Conservation (phyloP, 345 rosid genomes). For the Eucalyptus erythrocorys region DNA sequence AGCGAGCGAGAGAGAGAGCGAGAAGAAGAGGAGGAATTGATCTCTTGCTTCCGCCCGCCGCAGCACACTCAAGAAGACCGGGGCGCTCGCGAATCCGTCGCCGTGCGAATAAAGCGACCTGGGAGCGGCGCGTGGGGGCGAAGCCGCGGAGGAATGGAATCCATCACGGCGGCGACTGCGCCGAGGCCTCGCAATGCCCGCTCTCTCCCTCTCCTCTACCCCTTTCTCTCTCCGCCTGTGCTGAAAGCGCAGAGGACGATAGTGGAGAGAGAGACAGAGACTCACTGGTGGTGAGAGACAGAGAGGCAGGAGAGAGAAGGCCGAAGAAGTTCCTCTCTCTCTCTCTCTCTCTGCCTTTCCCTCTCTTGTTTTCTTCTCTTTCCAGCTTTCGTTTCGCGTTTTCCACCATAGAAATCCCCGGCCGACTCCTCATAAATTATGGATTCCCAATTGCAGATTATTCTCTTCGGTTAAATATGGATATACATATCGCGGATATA, state of each 20-base stretch:
- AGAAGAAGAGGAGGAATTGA: constrained; percentile 1
- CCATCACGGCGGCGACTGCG: background rate
- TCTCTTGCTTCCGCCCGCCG: constrained; percentile 1
- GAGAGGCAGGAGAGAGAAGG: background rate
- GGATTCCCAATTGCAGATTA: background rate
- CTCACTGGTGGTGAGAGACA: background rate
- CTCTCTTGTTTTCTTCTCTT: background rate
- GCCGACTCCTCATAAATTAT: background rate
- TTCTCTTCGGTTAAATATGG: background rate
- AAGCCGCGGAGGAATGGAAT: constrained; percentile 7
- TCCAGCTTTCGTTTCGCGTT: constrained; percentile 18
- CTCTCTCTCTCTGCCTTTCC: background rate
- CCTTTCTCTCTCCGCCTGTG: background rate
- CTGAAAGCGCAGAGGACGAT: background rate
- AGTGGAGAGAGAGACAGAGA: background rate
- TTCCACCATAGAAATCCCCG: constrained; percentile 31
- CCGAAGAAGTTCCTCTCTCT: background rate
- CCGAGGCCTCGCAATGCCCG: constrained; percentile 14
- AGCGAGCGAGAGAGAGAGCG: background rate
- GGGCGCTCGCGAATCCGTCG: constrained; percentile 2
- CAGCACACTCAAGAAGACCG: constrained; percentile 3
- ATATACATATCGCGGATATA: background rate
- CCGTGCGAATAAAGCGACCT: constrained; percentile 45
- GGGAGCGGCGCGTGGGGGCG: background rate
- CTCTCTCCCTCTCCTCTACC: background rate